phyloP scores from a whole-genome alignment of 139 green algal species.

The Chlamydomonas applanata region DNA sequence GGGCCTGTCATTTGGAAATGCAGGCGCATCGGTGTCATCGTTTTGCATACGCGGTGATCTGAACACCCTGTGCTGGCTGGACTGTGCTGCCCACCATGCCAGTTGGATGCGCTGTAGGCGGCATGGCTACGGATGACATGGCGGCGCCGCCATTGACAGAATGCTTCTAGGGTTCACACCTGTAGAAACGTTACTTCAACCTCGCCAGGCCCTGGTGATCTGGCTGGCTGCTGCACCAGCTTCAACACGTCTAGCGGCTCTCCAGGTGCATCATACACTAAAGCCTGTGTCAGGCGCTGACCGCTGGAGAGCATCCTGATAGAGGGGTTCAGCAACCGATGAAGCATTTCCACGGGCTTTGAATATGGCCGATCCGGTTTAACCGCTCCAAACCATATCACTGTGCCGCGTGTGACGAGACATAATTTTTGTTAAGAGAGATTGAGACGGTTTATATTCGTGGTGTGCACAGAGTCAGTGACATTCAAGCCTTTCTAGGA shows the following conservation, averaged over 20 bases:
- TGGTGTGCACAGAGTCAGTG: too few relatives aligned
- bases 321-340: neutral
- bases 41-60: too few relatives aligned
- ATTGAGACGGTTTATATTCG: too few relatives aligned
- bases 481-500: too few relatives aligned
- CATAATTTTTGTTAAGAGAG: too few relatives aligned
- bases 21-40: slow-evolving; percentile 45
- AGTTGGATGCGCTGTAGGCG: neutral
- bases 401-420: too few relatives aligned
- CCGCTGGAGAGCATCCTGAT: too few relatives aligned
- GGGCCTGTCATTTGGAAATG: slow-evolving; percentile 42
- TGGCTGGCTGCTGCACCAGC: neutral
- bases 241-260: neutral
- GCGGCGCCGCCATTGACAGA: neutral
- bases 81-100: slow-evolving; percentile 56
- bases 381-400: too few relatives aligned
- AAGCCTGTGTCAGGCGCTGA: neutral
- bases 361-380: too few relatives aligned
- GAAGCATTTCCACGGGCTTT: too few relatives aligned
- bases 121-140: slow-evolving; percentile 5
- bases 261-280: neutral
- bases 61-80: neutral
- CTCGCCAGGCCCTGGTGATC: too few relatives aligned
- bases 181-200: neutral
- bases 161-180: neutral